A percentile compares a stretch with the other conserved stretches of the same genome.
These are phyloP conservation scores for Podochytrium sp. DNA, from an alignment of 192 early-diverging fungal genomes.

Conservation along the genomic window DNA sequence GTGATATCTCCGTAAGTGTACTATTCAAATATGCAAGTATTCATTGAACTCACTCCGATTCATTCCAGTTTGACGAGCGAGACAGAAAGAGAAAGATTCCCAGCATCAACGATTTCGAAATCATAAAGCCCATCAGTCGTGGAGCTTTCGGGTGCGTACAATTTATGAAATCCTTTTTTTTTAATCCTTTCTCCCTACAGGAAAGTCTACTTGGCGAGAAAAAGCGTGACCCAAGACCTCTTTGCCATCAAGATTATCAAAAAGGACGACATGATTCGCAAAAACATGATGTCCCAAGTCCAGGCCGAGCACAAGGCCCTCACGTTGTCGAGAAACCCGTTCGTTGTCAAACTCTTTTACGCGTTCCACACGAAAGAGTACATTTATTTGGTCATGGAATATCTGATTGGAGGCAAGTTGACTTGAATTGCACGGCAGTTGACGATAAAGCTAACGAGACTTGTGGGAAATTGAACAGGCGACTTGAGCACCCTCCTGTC, in stretches of 20 bases:
- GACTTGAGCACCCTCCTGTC: slow-evolving; percentile 29
- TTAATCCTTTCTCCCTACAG: slow-evolving; percentile 39
- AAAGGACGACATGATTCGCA: slow-evolving; percentile 92
- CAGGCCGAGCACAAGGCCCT: slow-evolving; percentile 86
- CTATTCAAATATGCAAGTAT: not conserved
- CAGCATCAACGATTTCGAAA: slow-evolving; percentile 89
- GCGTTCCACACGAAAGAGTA: slow-evolving; percentile 89
- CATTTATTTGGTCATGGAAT: slow-evolving; percentile 91
- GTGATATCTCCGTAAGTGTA: not conserved
- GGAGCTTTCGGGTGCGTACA: slow-evolving; percentile 80
- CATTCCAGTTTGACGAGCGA: slow-evolving; percentile 16
- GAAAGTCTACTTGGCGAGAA: slow-evolving; percentile 85
- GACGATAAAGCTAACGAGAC: too few species aligned
- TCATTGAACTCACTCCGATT: not conserved
- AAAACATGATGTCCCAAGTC: slow-evolving; percentile 95
- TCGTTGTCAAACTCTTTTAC: slow-evolving; percentile 91
- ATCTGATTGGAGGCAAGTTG: slow-evolving; percentile 75
- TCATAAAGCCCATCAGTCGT: slow-evolving; percentile 93
- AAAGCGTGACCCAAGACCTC: slow-evolving; percentile 83
- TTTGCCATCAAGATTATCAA: slow-evolving; percentile 93
- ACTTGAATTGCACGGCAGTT: slow-evolving; percentile 8
- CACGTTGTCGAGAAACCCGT: slow-evolving; percentile 76
- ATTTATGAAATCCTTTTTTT: slow-evolving; percentile 4
- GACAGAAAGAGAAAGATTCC: slow-evolving; percentile 66
- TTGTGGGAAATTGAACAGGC: not conserved